Base-by-base conservation (phyloP, 129 eudicot genomes). In the Chrysanthemum lavandulifolium region DNA sequence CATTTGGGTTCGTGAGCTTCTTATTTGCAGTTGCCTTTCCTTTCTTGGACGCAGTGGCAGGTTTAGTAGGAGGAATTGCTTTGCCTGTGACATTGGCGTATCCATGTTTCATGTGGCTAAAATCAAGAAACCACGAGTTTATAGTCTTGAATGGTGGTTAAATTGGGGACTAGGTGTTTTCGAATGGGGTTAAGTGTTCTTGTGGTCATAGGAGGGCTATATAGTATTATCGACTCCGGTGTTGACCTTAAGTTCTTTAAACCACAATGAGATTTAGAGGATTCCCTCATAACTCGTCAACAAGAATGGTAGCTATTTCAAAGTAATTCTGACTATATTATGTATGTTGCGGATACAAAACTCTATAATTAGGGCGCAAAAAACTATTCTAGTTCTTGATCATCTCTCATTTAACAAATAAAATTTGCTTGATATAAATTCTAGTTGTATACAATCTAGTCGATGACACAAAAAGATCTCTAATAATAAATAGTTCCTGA, bases 21-120 rank as follows among this genome's bases (percentile, higher is more conserved):
- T 91, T 91, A 1, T 3, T 83, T 0, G 89, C 97, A 0, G 91
- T 91, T 25, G 97, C 97, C 3, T 65, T 91, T n/a, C 97, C 97
- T 5, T 91, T 91, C 66, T 47, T 82, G 53, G 84, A 86, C 25
- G 81, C 84, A 61, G 75, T 87, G 31, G 86, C 88, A 1, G 95
- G 95, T 10, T 67, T 91, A 3, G 71, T 85, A 4, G 97, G 97
- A 63, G 97, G 89, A 6, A 67, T 84, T 8, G 74, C 85, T 6
- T 63, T 87, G 45, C 97, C 97, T 0, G 82, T 85, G 18, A 91
- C 97, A 25, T 60, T 91, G 60, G 91, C 95, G 5, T 86, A 85
- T 67, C 97, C 97, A 10, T 91, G 95, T 72, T 87, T 87, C 69
- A 91, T 91, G 95, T 91, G 95, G 95, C 66, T 85, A 2, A 81